Conservation (phyloP, 768 basidiomycete genomes). For the Tricholoma hemisulphureum region DNA sequence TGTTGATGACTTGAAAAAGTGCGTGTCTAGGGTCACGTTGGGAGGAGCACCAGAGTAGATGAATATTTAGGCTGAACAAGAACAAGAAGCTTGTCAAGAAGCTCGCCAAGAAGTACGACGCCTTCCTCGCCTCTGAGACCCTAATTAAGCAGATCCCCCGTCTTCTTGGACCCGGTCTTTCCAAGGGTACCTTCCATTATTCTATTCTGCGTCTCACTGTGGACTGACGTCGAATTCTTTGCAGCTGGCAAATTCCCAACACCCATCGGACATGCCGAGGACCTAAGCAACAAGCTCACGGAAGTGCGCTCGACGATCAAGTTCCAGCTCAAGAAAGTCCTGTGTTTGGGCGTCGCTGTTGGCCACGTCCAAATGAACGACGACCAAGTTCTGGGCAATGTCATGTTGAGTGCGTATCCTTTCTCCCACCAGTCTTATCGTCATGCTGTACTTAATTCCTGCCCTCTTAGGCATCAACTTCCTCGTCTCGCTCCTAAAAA, state of each 20-base stretch:
- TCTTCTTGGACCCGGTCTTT: conserved; percentile 99
- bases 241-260: conserved; percentile 98
- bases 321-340: conserved; percentile 99
- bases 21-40: conserved; percentile 19
- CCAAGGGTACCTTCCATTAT: conserved; percentile 69
- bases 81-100: conserved; percentile 99
- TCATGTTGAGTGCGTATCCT: conserved; percentile 82
- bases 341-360: conserved; percentile 98
- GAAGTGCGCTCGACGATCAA: conserved; percentile 99
- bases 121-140: conserved; percentile 95
- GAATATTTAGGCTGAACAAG: conserved; percentile 80
- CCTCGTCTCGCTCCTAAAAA: conserved; percentile 98
- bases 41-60: neutral
- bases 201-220: neutral
- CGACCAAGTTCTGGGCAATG: conserved; percentile 94
- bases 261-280: conserved; percentile 90
- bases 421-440: neutral
- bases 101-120: conserved; percentile 99
- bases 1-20: conserved; percentile 99
- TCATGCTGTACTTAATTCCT: conserved; percentile 5
- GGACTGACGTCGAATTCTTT: neutral
- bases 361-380: conserved; percentile 97
- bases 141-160: conserved; percentile 99
- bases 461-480: conserved; percentile 87
- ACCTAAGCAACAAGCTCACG: conserved; percentile 84